Evolutionary conservation across 2,329 filamentous ascomycete genomes (phyloP), one percentile per base, ranked within the genome.

Genomic region (Fusarium sp.): DNA sequence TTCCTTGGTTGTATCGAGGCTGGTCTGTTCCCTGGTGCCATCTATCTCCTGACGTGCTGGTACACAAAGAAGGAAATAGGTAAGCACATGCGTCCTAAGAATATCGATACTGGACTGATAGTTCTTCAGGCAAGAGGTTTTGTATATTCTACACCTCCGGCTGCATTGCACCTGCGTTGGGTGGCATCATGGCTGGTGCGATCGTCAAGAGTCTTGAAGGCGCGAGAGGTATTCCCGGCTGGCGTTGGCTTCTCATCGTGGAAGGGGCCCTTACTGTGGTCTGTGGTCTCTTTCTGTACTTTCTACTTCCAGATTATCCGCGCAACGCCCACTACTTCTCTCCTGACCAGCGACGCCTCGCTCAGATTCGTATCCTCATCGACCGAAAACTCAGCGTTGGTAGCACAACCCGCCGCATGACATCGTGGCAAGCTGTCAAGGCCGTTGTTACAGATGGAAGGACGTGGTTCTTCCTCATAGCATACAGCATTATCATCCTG

Each of bases 1-100:
- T 72, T 87, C 22, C 78, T 88, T 10, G 86, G 86, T 53, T 79
- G 83, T 5, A 75, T 86, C 24, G 85, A 87, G 68, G 80, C 84
- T 24, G 84, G 84, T 3, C 86, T 87, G 63, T 83, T 84, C 5
- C 86, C 86, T 0, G 86, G 85, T 20, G 82, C 86, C 4, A 73
- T 87, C 14, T 81, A 84, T 36, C 79, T 87, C 39, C 78, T 89
- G n/a, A 85, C 82, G 2, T 86, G 82, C 3, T 88, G 86, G 85
- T 88, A 88, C 72, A 87, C 85, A 76, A 54, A 34, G 18, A 50
- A 52, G 26, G 67, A 69, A 46, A 53, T 73, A 26, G 64, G 69
- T 66, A 52, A 36, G 43, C 7, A 2, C 2, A 5, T 24, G 22
- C 5, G 3, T 24, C 5, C 22, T 7, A 24, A 24, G 7, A 24